These are phyloP conservation scores for Capsella rubella DNA, from an alignment of 441 rosid genomes.

Conservation along the genomic window DNA sequence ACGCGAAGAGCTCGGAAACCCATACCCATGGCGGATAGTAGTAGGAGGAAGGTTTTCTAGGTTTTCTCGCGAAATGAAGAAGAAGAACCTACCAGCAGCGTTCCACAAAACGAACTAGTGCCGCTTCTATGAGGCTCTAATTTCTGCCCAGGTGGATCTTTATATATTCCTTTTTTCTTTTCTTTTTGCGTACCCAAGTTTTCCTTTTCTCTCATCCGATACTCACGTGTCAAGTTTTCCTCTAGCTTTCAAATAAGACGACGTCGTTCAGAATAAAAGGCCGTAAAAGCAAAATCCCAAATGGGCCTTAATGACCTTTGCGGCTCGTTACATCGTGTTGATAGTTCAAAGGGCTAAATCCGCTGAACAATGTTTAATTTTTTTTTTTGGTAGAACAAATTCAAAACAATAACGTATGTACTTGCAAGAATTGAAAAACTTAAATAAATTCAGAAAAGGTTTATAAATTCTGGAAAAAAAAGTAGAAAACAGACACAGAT, in stretches of 20 bases:
- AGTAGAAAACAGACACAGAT: not conserved
- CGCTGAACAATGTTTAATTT: not conserved
- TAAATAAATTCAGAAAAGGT: not conserved
- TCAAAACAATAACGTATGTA: not conserved
- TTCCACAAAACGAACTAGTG: conserved; percentile 30
- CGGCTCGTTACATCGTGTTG: not conserved
- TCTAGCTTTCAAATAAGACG: not conserved
- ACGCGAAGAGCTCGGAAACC: conserved; percentile 12
- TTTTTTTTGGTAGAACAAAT: not conserved
- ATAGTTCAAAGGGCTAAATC: not conserved
- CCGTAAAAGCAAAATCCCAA: not conserved
- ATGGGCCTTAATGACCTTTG: not conserved
- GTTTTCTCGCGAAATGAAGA: conserved; percentile 27
- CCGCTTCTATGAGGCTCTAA: conserved; percentile 24
- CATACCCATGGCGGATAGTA: conserved; percentile 40
- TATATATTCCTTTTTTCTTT: not conserved
- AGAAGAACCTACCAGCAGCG: conserved; percentile 31
- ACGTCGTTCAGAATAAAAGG: not conserved
- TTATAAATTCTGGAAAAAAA: not conserved
- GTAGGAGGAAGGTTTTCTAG: conserved; percentile 22
- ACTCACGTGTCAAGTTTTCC: not conserved
- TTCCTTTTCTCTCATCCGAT: not conserved
- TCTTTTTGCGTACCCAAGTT: conserved; percentile 7
- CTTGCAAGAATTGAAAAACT: not conserved
- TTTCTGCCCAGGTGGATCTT: conserved; percentile 21